These are phyloP conservation scores for Penicillium janthinellum DNA, from an alignment of 2,329 filamentous ascomycete genomes.

Conservation along the genomic window DNA sequence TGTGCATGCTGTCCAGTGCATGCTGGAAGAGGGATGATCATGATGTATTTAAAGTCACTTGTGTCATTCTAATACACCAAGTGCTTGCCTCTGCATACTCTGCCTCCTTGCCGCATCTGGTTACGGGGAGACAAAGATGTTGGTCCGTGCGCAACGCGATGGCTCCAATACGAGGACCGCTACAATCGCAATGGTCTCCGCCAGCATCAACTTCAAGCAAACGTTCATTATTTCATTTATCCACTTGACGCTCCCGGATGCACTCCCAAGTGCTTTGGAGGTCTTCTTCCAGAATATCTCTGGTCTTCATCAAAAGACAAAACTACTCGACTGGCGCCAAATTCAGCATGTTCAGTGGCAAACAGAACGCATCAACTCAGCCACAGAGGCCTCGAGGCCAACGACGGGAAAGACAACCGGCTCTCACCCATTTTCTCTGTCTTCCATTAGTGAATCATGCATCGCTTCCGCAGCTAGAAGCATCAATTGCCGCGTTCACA, in stretches of 20 bases:
- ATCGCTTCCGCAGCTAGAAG: slow-evolving; percentile 67
- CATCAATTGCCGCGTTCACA: slow-evolving; percentile 63
- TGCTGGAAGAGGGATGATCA: not conserved
- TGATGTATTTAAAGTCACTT: not conserved
- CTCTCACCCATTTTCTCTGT: slow-evolving; percentile 51
- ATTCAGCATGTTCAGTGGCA: slow-evolving; percentile 13
- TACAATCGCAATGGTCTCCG: not conserved
- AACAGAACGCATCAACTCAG: slow-evolving; percentile 5
- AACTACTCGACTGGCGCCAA: not conserved
- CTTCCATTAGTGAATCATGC: slow-evolving; percentile 62
- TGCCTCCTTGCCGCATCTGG: not conserved
- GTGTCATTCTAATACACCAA: not conserved
- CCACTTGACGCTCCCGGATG: slow-evolving; percentile 3
- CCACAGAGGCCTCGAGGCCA: slow-evolving; percentile 9
- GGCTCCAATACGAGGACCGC: not conserved
- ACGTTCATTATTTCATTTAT: not conserved
- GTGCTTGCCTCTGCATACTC: not conserved
- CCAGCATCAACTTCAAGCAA: not conserved
- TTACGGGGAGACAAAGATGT: not conserved
- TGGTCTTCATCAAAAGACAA: not conserved
- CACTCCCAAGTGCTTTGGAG: not conserved
- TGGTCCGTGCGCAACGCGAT: not conserved
- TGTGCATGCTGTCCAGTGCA: not conserved
- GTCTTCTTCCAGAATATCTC: not conserved
- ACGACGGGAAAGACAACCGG: slow-evolving; percentile 31